Percentiles rank a stretch among this genome's conserved stretches.
phyloP scores from a whole-genome alignment of 2,329 filamentous ascomycete species.

The Penicillium sp. region DNA sequence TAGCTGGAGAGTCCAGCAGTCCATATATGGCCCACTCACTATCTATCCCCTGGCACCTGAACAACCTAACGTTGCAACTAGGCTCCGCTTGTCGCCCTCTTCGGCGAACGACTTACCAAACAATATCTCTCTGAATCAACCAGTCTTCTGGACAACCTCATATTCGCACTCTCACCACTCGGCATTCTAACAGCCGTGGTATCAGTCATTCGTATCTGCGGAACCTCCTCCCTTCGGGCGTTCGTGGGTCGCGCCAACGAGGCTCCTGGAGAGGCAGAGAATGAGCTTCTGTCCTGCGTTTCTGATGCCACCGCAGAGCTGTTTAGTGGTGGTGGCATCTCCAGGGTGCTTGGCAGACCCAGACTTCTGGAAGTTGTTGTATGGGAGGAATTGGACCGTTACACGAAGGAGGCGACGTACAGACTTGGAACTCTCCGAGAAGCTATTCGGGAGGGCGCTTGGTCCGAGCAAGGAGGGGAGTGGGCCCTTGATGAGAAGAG shows the following conservation, averaged over 20 bases:
- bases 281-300: conserved; percentile 54
- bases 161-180: conserved; percentile 54
- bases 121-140: conserved; percentile 55
- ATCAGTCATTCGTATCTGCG: conserved; percentile 52
- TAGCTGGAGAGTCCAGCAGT: background rate
- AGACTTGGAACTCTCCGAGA: conserved; percentile 34
- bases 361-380: conserved; percentile 43
- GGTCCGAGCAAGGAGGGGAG: conserved; percentile 22
- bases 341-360: conserved; percentile 41
- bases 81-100: conserved; percentile 46
- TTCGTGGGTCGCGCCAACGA: conserved; percentile 54
- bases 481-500: conserved; percentile 18
- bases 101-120: conserved; percentile 54
- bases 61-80: conserved; percentile 13
- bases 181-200: conserved; percentile 53
- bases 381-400: conserved; percentile 49
- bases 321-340: conserved; percentile 49
- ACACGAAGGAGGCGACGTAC: conserved; percentile 25
- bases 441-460: conserved; percentile 30
- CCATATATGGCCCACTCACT: no score
- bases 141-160: conserved; percentile 49
- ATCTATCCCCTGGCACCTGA: background rate
- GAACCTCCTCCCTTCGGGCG: conserved; percentile 48
- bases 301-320: conserved; percentile 53
- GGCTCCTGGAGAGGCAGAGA: conserved; percentile 46